Evolutionary conservation across 345 rosid species (phyloP), one percentile per base, ranked within the genome.

Genomic region (Raphanus raphanistrum): DNA sequence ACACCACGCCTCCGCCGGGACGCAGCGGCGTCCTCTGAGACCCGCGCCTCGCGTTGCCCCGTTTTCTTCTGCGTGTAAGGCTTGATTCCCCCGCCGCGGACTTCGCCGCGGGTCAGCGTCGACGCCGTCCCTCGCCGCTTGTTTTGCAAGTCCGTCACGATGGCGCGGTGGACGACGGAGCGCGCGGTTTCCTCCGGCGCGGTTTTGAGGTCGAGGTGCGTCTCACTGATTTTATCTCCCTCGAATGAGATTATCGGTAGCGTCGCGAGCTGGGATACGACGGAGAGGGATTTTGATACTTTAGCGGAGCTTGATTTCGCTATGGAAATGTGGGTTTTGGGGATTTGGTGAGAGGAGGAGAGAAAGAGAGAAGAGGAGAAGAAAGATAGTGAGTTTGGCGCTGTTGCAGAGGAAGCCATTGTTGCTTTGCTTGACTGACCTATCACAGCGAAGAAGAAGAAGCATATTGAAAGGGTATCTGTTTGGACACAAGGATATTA

Each of bases 61-160:
- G 96, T 92, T 71, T 88, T 89, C 96, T 92, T 95, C 78, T 95
- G 98, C 2, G 85, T 72, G 79, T 89, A 95, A 9, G 98, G 98
- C 8, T 95, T 95, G 66, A 52, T 87, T 0, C 99, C 99, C 9
- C 99, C 99, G 2, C 99, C 99, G 12, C 96, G 79, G 16, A 95
- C 99, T 76, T 95, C 26, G 4, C 58, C 58, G 58, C 58, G 58
- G 2, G 58, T 52, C 58, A 52, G 58, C 58, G 58, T 52, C 57
- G 96, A 92, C 11, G 99, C 98, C 13, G 97, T 92, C 33, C 98
- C 98, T 3, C 99, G 90, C 33, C 99, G 92, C 80, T 88, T 88
- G 90, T 92, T 92, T 74, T 84, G 97, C 33, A 70, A 74, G 85
- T 92, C 99, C 26, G 91, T 90, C 82, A 92, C 78, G 73, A 92